Conservation (phyloP, 805 yeast species). For the Cyberlindnera misumaiensis region DNA sequence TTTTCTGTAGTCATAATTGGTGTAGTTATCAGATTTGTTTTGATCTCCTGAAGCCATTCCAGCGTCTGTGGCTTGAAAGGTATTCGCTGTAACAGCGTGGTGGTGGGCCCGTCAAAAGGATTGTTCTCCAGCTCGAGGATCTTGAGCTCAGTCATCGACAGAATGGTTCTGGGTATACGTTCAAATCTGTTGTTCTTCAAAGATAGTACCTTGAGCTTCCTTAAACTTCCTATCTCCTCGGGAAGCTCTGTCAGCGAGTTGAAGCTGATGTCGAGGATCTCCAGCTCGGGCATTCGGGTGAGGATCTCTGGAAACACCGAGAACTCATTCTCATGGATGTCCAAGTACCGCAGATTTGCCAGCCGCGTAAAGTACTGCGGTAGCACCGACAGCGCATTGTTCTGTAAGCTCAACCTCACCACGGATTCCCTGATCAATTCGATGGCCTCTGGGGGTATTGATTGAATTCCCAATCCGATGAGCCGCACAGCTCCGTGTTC, state of each 20-base stretch:
- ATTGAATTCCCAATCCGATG: constrained; percentile 31
- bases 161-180: constrained; percentile 45
- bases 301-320: constrained; percentile 44
- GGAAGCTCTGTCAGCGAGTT: constrained; percentile 50
- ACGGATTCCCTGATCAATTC: constrained; percentile 30
- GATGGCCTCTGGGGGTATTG: constrained; percentile 33
- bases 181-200: constrained; percentile 52
- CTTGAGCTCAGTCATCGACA: constrained; percentile 44
- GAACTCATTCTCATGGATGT: constrained; percentile 56
- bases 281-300: constrained; percentile 36
- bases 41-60: constrained; percentile 34
- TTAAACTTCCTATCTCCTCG: constrained; percentile 31
- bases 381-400: constrained; percentile 39
- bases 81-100: constrained; percentile 29
- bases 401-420: constrained; percentile 48
- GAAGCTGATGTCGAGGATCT: constrained; percentile 58
- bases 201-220: constrained; percentile 48
- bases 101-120: constrained; percentile 48
- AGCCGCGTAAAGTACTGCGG: constrained; percentile 42
- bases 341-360: constrained; percentile 48
- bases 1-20: constrained; percentile 1
- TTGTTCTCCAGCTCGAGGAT: constrained; percentile 58
- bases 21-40: constrained; percentile 5
- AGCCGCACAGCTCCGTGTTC: constrained; percentile 29
- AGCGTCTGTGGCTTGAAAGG: constrained; percentile 30